Base-by-base conservation (phyloP, 1,284 basidiomycete species). In the Cutaneotrichosporon dermatis region DNA sequence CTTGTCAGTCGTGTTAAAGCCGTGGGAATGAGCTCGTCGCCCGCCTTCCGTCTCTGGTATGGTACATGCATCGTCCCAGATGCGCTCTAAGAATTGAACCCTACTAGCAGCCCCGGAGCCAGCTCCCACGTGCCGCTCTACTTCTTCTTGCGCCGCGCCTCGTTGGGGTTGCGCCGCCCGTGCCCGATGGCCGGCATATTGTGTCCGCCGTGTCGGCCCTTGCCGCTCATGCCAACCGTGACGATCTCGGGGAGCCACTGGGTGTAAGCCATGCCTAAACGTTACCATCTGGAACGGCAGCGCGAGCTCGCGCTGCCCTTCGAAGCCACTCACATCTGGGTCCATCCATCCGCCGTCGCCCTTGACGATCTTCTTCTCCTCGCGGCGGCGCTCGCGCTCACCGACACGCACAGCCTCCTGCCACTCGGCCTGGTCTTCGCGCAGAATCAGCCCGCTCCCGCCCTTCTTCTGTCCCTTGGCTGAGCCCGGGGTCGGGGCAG, bases 351-450 rank as follows among this genome's bases (percentile, higher is more conserved):
- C 87, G 9, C 72, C 72, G 54, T 81, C 80, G 42, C 82, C 81
- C 57, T 87, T 77, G 42, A 88, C 83, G 4, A 84, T 84, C 66
- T 84, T 87, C 66, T 84, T 84, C 72, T 94, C 91, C 63, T 94
- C 90, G 60, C 90, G 85, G 66, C 86, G 82, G 61, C 84, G 82
- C 73, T 87, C 84, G 1, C 85, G 83, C 44, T 91, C 86, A 36
- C 85, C 86, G 39, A 80, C 83, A 77, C 88, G 87, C 72, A 89
- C 85, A 11, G 92, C 93, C 59, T 88, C 83, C 80, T 88, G 81
- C 78, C 88, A 97, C 73, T 90, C 89, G 40, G 83, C 76, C 75
- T 97, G 92, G 77, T 97, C 93, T 77, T 96, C 93, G 39, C 94
- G 83, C 65, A 96, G 79, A 62, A 97, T 88, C 50, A 94, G 79